Percentiles rank a stretch among this genome's conserved stretches.
phyloP scores from a whole-genome alignment of 768 basidiomycete species.

The Tylopilus rubrobrunneus region DNA sequence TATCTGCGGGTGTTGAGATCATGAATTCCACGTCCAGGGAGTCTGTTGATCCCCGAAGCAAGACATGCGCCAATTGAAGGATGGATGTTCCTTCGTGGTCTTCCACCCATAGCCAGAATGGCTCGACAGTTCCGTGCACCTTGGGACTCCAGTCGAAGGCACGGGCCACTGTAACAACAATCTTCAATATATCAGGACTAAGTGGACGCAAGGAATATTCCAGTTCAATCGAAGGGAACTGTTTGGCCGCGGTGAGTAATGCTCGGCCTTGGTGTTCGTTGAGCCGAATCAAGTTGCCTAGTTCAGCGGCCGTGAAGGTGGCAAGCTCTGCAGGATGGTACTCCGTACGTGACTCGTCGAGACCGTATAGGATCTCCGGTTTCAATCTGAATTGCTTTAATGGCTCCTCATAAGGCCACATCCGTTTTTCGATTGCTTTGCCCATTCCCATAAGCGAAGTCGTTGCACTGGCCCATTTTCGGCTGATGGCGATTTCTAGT shows the following conservation, averaged over 20 bases:
- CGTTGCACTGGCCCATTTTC: constrained; percentile 84
- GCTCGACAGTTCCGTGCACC: constrained; percentile 71
- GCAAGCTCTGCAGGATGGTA: constrained; percentile 72
- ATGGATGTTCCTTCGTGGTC: constrained; percentile 79
- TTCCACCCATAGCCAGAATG: constrained; percentile 97
- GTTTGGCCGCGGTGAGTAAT: constrained; percentile 72
- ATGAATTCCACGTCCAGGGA: constrained; percentile 69
- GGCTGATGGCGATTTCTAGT: constrained; percentile 89
- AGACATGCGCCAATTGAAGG: constrained; percentile 70
- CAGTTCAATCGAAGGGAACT: constrained; percentile 75
- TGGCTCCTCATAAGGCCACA: constrained; percentile 96
- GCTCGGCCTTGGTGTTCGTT: constrained; percentile 84
- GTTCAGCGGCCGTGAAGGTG: constrained; percentile 54
- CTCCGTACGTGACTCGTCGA: constrained; percentile 81
- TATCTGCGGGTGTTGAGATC: constrained; percentile 62
- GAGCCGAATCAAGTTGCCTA: constrained; percentile 79
- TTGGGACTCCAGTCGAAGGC: constrained; percentile 79
- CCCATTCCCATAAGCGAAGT: constrained; percentile 82
- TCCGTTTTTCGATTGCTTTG: constrained; percentile 86
- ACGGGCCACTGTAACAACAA: constrained; percentile 59
- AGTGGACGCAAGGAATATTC: constrained; percentile 75
- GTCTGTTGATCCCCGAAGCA: constrained; percentile 65
- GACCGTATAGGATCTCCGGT: constrained; percentile 69
- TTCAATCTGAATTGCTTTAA: constrained; percentile 79
- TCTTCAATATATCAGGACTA: constrained; percentile 75